A percentile compares a stretch with the other conserved stretches of the same genome.
These are phyloP conservation scores for Torulaspora delbrueckii DNA, from an alignment of 805 yeast species.

Conservation along the genomic window DNA sequence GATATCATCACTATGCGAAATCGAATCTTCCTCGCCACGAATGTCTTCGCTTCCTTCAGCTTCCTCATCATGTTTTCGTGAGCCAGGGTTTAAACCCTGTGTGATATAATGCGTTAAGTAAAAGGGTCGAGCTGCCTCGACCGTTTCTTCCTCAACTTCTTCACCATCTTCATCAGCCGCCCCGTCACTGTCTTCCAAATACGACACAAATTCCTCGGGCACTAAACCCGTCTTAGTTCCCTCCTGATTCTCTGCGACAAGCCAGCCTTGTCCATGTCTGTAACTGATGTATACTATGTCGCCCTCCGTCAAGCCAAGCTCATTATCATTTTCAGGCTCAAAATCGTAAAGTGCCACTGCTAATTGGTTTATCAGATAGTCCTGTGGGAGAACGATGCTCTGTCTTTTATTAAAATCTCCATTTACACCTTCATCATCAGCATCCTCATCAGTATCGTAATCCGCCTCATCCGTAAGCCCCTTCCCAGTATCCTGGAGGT, in stretches of 20 bases:
- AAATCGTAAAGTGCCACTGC: conserved; percentile 91
- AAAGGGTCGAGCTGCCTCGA: conserved; percentile 39
- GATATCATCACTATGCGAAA: conserved; percentile 18
- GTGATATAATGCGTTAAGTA: conserved; percentile 38
- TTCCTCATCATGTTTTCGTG: conserved; percentile 7
- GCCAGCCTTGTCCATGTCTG: conserved; percentile 98
- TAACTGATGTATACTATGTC: conserved; percentile 81
- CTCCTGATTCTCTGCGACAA: conserved; percentile 66
- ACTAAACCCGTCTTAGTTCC: conserved; percentile 68
- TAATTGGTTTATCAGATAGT: conserved; percentile 42
- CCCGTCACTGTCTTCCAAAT: conserved; percentile 24
- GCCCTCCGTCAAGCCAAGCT: conserved; percentile 69
- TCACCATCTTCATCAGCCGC: conserved; percentile 20
- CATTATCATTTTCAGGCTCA: conserved; percentile 91
- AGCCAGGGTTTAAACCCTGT: conserved; percentile 21
- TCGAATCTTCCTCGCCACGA: not conserved
- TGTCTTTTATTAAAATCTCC: conserved; percentile 23
- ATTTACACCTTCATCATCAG: conserved; percentile 17
- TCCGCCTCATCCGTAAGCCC: conserved; percentile 20
- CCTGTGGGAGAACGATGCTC: conserved; percentile 33
- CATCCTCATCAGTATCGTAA: conserved; percentile 23
- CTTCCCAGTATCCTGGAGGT: conserved; percentile 27
- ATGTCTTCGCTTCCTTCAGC: conserved; percentile 24
- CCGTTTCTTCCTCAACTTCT: conserved; percentile 19
- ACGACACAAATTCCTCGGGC: conserved; percentile 88